Base-by-base conservation (phyloP, 2,329 filamentous ascomycete species). In the Phyllosticta ampelicida region DNA sequence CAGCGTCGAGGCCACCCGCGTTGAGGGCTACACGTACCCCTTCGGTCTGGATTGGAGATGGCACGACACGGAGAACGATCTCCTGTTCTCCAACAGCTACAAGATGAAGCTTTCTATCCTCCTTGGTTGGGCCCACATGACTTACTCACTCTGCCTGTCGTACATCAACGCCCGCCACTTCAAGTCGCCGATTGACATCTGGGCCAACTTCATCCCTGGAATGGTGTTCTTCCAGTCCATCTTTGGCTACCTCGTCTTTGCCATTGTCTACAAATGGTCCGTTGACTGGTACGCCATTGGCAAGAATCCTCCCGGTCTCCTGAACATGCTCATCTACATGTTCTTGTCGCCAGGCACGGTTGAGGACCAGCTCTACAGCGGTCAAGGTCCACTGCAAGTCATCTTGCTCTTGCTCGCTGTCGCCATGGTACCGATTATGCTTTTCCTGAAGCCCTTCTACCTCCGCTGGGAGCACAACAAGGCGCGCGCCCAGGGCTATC, bases 321-420 rank as follows among this genome's bases (percentile, higher is more conserved):
- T 99, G 62, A 99, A 99, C 81, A 97, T 97, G 92, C 80, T 99
- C 68, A 99, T 99, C 68, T 96, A 96, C 81, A 99, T 99, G 95
- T 99, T 99, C 78, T 76, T 99, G 65, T 84, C 86, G 63, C 94
- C 94, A 3, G 90, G 90, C 55, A 87, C 74, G 0, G 75, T 87
- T 23, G 86, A 88, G 53, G 82, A 89, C 61, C 80, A 80, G 54
- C 79, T 99, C 5, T 99, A 96, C 71, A 71, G 77, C 20, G 89
- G 89, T 49, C 94, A 99, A 72, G 81, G 78, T 13, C 71, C 71
- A 1, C 80, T 99, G 0, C 94, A 99, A 73, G 76, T 89, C 11
- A 71, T 88, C 56, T 77, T 99, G 36, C 76, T 99, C 20, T 79
- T 96, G 26, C 73, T 97, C 62, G 95, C 94, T 3, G 79, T 97